phyloP scores from a whole-genome alignment of 345 rosid species.

The Ceriops decandra region DNA sequence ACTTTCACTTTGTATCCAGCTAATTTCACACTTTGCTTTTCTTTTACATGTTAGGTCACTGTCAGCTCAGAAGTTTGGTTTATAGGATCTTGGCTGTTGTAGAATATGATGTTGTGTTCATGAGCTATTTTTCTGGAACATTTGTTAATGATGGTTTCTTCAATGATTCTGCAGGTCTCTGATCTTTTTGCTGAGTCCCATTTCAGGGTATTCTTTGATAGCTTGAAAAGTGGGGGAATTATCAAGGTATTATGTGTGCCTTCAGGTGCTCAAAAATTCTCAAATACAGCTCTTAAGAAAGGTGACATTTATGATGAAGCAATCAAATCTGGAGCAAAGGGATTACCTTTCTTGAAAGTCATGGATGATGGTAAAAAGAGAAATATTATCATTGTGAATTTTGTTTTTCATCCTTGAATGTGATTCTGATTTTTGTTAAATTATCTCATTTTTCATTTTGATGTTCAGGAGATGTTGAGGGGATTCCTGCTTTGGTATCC shows the following conservation, averaged over 20 bases:
- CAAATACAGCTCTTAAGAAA: constrained; percentile 88
- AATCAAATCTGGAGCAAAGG: constrained; percentile 92
- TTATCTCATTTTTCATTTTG: constrained; percentile 1
- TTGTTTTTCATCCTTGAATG: constrained; percentile 3
- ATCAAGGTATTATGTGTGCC: constrained; percentile 80
- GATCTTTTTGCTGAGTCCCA: constrained; percentile 56
- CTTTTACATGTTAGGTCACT: too few species aligned
- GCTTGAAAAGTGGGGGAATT: constrained; percentile 65
- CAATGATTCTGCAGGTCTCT: constrained; percentile 66
- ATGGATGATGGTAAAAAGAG: constrained; percentile 67
- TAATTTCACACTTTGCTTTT: too few species aligned
- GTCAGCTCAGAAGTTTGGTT: not conserved
- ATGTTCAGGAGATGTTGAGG: constrained; percentile 57
- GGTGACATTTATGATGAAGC: constrained; percentile 84
- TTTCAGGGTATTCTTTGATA: constrained; percentile 74
- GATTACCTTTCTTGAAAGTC: constrained; percentile 89
- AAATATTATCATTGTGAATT: not conserved
- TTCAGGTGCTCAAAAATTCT: constrained; percentile 63
- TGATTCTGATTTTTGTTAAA: constrained; percentile 7
- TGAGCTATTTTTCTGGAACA: not conserved
- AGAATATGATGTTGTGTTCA: not conserved
- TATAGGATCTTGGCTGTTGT: not conserved
- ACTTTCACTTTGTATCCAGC: constrained; percentile 6
- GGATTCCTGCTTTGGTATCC: constrained; percentile 68
- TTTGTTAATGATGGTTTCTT: constrained; percentile 2